These are phyloP conservation scores for Aspergillus taichungensis DNA, from an alignment of 495 filamentous ascomycete genomes.

Conservation along the genomic window DNA sequence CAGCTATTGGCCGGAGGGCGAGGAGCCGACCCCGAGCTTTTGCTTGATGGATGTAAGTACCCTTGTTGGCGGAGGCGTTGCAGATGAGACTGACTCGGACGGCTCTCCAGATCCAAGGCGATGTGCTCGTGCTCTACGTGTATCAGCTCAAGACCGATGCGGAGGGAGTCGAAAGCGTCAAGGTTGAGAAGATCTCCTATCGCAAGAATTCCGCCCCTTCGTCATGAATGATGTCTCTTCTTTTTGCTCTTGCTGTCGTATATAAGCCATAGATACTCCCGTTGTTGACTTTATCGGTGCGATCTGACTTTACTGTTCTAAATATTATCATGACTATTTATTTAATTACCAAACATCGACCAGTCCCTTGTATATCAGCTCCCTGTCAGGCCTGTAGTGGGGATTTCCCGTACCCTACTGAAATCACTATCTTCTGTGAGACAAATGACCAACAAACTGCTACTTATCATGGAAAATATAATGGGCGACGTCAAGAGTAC, in stretches of 20 bases:
- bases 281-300: neutral
- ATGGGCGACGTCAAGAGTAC: too few species aligned
- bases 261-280: conserved; percentile 24
- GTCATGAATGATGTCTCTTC: conserved; percentile 19
- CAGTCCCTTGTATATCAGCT: too few species aligned
- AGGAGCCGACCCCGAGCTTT: conserved; percentile 89
- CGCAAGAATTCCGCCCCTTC: conserved; percentile 59
- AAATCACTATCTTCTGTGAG: too few species aligned
- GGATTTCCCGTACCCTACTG: too few species aligned
- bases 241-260: conserved; percentile 12
- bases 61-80: neutral
- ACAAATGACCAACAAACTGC: too few species aligned
- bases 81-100: neutral
- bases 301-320: neutral
- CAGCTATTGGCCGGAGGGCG: conserved; percentile 59
- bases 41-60: conserved; percentile 95
- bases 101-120: conserved; percentile 75
- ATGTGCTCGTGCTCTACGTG: conserved; percentile 93
- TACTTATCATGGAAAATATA: too few species aligned
- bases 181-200: conserved; percentile 95
- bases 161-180: conserved; percentile 83
- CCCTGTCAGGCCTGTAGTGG: too few species aligned
- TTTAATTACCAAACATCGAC: too few species aligned
- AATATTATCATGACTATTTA: too few species aligned
- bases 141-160: conserved; percentile 90